These are phyloP conservation scores for Hordeum vulgare DNA, from an alignment of 176 grass and related monocot genomes.

Conservation along the genomic window DNA sequence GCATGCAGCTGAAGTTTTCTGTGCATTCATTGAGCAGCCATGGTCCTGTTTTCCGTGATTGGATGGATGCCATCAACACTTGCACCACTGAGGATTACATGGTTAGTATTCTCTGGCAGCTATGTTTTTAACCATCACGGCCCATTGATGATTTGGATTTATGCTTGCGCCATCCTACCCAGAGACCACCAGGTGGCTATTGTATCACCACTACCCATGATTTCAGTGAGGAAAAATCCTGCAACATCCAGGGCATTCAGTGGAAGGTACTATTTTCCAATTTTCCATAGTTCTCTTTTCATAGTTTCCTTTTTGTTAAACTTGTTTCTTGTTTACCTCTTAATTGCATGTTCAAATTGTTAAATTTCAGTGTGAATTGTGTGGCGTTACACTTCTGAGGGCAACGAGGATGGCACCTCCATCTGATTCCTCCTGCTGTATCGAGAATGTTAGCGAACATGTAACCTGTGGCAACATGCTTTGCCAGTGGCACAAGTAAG, in stretches of 20 bases:
- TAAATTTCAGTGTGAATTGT: conserved; percentile 49
- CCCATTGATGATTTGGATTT: conserved; percentile 7
- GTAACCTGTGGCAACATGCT: conserved; percentile 42
- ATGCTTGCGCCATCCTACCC: conserved; percentile 11
- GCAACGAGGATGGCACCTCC: conserved; percentile 24
- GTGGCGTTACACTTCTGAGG: conserved; percentile 42
- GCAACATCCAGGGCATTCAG: conserved; percentile 12
- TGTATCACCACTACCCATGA: conserved; percentile 62
- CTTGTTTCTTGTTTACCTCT: neutral
- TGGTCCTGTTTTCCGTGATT: conserved; percentile 49
- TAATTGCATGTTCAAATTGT: conserved; percentile 13
- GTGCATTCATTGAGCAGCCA: conserved; percentile 35
- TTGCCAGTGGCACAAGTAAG: conserved; percentile 78
- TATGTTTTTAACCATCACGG: neutral
- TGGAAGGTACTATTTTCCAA: conserved; percentile 48
- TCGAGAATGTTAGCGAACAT: conserved; percentile 23
- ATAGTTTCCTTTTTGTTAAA: neutral
- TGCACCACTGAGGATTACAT: conserved; percentile 38
- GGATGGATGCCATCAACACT: conserved; percentile 67
- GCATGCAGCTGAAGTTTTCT: conserved; percentile 11
- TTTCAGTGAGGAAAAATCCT: conserved; percentile 34
- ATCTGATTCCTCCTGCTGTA: conserved; percentile 52
- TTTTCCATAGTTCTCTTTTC: neutral
- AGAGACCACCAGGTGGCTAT: conserved; percentile 65
- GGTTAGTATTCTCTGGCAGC: conserved; percentile 30